Percentiles rank a stretch among this genome's conserved stretches.
Conservation (phyloP, 2,329 filamentous ascomycete genomes). For the Ampelomyces quisqualis region DNA sequence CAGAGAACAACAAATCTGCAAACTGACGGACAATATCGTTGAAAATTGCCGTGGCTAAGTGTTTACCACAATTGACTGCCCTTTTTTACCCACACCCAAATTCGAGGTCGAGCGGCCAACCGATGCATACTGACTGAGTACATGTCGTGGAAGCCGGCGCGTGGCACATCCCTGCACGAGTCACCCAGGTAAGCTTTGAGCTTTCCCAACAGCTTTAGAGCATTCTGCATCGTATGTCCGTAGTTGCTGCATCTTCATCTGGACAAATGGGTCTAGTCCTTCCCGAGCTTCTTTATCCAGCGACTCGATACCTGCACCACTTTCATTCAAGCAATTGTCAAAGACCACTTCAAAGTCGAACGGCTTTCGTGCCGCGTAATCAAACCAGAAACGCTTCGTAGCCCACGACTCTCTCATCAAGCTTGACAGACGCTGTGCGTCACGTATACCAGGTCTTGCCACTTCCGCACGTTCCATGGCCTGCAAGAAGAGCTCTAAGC, state of each 20-base stretch:
- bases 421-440: constrained; percentile 20
- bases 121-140: no score
- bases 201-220: constrained; percentile 1
- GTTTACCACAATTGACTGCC: no score
- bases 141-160: no score
- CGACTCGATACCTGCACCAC: constrained; percentile 7
- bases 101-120: no score
- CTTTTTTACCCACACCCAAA: no score
- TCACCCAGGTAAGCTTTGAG: no score
- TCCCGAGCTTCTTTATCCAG: constrained; percentile 2
- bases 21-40: no score
- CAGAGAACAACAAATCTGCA: no score
- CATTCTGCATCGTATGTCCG: constrained; percentile 15
- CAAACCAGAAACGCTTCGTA: constrained; percentile 42
- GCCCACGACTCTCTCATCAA: constrained; percentile 43
- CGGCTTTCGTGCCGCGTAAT: constrained; percentile 41
- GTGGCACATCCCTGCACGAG: no score
- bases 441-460: constrained; percentile 1
- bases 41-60: no score
- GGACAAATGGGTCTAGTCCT: constrained; percentile 10
- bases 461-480: constrained; percentile 31
- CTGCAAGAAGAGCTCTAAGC: constrained; percentile 42
- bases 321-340: constrained; percentile 24
- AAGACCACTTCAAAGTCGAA: constrained; percentile 40
- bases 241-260: constrained; percentile 14